Evolutionary conservation across 2,329 filamentous ascomycete species (phyloP).

Genomic region (Colletotrichum scovillei): DNA sequence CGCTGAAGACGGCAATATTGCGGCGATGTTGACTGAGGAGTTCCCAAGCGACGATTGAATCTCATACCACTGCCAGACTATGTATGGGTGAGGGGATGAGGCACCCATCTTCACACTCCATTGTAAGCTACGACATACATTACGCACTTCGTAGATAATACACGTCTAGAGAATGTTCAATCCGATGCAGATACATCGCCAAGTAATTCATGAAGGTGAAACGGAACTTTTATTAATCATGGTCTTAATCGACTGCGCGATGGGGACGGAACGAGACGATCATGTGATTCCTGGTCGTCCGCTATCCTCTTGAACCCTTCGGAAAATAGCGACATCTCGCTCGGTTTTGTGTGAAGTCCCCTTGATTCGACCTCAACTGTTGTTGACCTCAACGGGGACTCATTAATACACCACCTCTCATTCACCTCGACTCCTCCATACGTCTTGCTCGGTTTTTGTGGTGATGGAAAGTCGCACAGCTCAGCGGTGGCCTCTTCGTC

Average conservation of each 20-base stretch:
- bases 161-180: not conserved
- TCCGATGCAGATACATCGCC: not conserved
- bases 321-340: conserved; percentile 8
- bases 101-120: not conserved
- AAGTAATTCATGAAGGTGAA: not conserved
- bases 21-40: not conserved
- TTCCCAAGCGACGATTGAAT: not conserved
- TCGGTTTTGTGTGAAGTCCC: not conserved
- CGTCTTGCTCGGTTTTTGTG: not conserved
- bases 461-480: conserved; percentile 9
- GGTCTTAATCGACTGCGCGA: not conserved
- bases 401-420: conserved; percentile 6
- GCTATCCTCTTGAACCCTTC: conserved; percentile 7
- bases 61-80: not conserved
- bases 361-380: conserved; percentile 10
- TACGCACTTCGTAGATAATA: not conserved
- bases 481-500: conserved; percentile 9
- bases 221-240: not conserved
- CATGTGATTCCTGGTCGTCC: conserved; percentile 14
- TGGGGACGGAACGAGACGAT: not conserved
- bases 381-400: not conserved
- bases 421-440: not conserved
- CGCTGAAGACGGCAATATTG: conserved; percentile 3
- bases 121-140: not conserved
- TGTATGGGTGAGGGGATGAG: too few relatives aligned